Percentiles rank a stretch among this genome's conserved stretches.
Evolutionary conservation across 805 yeast species (phyloP).

Genomic region (Yamadazyma philogaea): DNA sequence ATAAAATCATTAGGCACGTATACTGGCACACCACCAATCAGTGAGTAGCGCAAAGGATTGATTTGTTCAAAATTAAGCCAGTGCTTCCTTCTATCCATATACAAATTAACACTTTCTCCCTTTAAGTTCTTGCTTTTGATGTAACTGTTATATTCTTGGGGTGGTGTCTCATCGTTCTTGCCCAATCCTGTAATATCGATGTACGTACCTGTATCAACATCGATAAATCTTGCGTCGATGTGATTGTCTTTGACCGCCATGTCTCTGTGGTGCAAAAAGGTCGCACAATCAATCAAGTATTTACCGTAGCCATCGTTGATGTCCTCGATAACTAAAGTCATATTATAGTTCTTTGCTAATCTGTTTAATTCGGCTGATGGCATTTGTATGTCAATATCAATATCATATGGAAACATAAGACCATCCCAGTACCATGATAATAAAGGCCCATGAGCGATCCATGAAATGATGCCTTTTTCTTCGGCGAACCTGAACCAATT

Average conservation of each 20-base stretch:
- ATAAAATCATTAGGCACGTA: slow-evolving; percentile 27
- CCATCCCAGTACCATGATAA: slow-evolving; percentile 34
- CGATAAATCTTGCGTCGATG: slow-evolving; percentile 52
- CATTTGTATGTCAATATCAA: slow-evolving; percentile 31
- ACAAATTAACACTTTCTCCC: slow-evolving; percentile 18
- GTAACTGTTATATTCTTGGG: slow-evolving; percentile 16
- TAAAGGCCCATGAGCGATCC: slow-evolving; percentile 32
- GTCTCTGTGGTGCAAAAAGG: slow-evolving; percentile 29
- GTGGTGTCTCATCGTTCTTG: slow-evolving; percentile 18
- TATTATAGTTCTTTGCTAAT: slow-evolving; percentile 22
- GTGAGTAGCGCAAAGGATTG: slow-evolving; percentile 50
- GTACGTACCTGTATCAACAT: slow-evolving; percentile 55
- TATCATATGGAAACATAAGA: slow-evolving; percentile 27
- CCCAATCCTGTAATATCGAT: slow-evolving; percentile 53
- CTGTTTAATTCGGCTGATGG: slow-evolving; percentile 23
- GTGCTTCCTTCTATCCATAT: slow-evolving; percentile 34
- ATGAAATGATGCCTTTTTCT: slow-evolving; percentile 23
- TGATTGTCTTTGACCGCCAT: slow-evolving; percentile 22
- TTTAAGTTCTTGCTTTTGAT: slow-evolving; percentile 18
- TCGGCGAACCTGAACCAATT: slow-evolving; percentile 27
- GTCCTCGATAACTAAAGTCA: slow-evolving; percentile 31
- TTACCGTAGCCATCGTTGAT: slow-evolving; percentile 24
- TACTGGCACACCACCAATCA: slow-evolving; percentile 52
- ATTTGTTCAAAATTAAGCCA: slow-evolving; percentile 35
- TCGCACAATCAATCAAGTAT: slow-evolving; percentile 29